These are phyloP conservation scores for Auxenochlorella pyrenoidosa DNA, from an alignment of 139 green algal genomes.

Conservation along the genomic window DNA sequence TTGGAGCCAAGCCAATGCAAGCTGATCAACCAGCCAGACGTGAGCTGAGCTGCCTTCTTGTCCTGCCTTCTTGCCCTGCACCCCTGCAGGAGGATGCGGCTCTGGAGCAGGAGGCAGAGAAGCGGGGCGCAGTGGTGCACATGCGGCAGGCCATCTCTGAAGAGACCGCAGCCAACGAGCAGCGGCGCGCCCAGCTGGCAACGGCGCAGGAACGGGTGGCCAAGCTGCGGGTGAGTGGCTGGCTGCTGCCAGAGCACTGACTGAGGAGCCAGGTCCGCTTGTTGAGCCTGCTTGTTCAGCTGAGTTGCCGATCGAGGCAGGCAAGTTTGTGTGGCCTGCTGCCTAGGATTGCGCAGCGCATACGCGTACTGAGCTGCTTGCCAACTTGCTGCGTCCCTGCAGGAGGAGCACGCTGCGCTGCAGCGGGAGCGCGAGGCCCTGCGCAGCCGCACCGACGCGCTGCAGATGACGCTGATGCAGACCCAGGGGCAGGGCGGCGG, in stretches of 20 bases:
- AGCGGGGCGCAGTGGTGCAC: constrained; percentile 1
- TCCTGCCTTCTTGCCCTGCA: not conserved
- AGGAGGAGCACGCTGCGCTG: constrained; percentile 19
- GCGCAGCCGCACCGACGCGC: constrained; percentile 9
- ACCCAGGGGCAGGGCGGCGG: constrained; percentile 12
- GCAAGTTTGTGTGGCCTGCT: not conserved
- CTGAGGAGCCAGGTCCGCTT: not conserved
- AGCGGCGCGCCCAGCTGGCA: constrained; percentile 43
- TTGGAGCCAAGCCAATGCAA: too few species aligned
- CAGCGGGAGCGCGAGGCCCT: constrained; percentile 17
- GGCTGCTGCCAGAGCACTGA: not conserved
- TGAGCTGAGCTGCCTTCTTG: too few species aligned
- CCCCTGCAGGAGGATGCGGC: not conserved
- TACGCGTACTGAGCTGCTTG: not conserved
- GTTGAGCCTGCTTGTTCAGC: not conserved
- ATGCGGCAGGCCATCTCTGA: constrained; percentile 12
- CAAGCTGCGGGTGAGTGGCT: constrained; percentile 15
- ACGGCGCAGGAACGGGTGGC: constrained; percentile 24
- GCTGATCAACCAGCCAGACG: too few species aligned
- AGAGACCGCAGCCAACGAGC: constrained; percentile 14
- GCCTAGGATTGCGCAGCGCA: not conserved
- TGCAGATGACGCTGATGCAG: constrained; percentile 37
- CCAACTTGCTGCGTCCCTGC: not conserved
- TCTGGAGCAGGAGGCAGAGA: constrained; percentile 5
- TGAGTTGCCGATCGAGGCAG: not conserved